Percentiles rank a stretch among this genome's conserved stretches.
These are phyloP conservation scores for Cercospora citrullina DNA, from an alignment of 2,329 filamentous ascomycete genomes.

Conservation along the genomic window DNA sequence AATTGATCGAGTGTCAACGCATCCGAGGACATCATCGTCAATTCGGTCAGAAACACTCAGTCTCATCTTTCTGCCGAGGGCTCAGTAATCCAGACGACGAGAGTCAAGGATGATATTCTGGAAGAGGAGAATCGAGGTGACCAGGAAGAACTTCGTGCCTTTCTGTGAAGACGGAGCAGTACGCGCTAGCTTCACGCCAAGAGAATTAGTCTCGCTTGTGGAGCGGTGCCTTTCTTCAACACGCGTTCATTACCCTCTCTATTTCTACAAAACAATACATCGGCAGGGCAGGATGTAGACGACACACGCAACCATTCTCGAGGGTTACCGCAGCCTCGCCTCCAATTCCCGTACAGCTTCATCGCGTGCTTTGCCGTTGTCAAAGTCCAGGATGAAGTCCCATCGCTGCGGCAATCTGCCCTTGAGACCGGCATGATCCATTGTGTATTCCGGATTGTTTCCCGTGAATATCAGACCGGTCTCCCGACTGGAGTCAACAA, in stretches of 20 bases:
- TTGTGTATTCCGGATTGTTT: conserved; percentile 13
- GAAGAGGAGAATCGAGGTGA: background rate
- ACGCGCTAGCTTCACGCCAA: conserved; percentile 2
- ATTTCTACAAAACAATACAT: background rate
- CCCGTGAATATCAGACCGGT: conserved; percentile 21
- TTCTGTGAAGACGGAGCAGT: background rate
- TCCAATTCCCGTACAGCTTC: conserved; percentile 17
- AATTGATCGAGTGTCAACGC: background rate
- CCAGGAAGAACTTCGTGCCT: background rate
- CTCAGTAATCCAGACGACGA: background rate
- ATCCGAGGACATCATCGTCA: background rate
- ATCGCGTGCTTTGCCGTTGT: conserved; percentile 19
- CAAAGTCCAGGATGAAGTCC: conserved; percentile 24
- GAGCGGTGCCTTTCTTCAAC: background rate
- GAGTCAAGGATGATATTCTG: background rate
- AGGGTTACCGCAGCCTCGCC: background rate
- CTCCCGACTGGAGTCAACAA: conserved; percentile 20
- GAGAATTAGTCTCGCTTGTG: background rate
- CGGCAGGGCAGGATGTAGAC: background rate
- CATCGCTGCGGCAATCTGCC: conserved; percentile 15
- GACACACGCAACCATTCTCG: background rate
- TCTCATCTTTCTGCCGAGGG: background rate
- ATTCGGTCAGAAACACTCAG: background rate
- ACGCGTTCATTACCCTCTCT: background rate
- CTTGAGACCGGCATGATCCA: conserved; percentile 11